Percentiles rank a stretch among this genome's conserved stretches.
phyloP scores from a whole-genome alignment of 495 filamentous ascomycete species.

The Aspergillus saccharolyticus region DNA sequence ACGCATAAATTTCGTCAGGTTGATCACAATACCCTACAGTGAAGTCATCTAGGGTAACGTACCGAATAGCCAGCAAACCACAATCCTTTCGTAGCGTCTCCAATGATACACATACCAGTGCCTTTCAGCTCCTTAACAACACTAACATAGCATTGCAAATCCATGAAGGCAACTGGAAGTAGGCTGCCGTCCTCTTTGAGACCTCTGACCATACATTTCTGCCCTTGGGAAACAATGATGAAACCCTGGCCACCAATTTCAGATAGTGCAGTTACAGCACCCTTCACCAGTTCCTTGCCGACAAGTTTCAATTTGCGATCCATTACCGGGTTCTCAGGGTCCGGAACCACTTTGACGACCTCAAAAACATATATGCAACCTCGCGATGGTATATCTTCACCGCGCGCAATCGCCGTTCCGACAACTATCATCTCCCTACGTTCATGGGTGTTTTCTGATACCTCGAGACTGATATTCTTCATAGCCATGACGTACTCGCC shows the following conservation, averaged over 20 bases:
- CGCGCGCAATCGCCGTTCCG: constrained; percentile 75
- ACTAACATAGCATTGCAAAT: constrained; percentile 89
- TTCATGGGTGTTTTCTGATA: constrained; percentile 85
- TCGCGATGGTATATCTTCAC: constrained; percentile 80
- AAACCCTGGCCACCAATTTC: constrained; percentile 89
- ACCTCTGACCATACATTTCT: constrained; percentile 94
- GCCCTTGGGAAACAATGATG: constrained; percentile 85
- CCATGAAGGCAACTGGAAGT: constrained; percentile 94
- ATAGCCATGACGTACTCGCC: constrained; percentile 75
- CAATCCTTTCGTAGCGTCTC: constrained; percentile 85
- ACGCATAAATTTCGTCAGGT: not conserved
- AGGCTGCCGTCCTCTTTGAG: constrained; percentile 90
- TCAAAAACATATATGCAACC: constrained; percentile 92
- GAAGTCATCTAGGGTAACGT: constrained; percentile 16
- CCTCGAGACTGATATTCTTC: constrained; percentile 77
- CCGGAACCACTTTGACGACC: constrained; percentile 82
- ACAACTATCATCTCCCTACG: constrained; percentile 75
- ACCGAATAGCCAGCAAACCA: constrained; percentile 93
- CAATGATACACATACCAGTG: constrained; percentile 77
- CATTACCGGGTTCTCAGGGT: constrained; percentile 79
- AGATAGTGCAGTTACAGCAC: constrained; percentile 85
- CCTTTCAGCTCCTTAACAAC: constrained; percentile 73
- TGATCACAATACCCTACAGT: not conserved
- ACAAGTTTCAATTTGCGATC: constrained; percentile 79
- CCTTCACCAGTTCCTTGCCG: constrained; percentile 84